These are phyloP conservation scores for Phytophthora quininea DNA, from an alignment of 352 stramenopile species.

Conservation along the genomic window DNA sequence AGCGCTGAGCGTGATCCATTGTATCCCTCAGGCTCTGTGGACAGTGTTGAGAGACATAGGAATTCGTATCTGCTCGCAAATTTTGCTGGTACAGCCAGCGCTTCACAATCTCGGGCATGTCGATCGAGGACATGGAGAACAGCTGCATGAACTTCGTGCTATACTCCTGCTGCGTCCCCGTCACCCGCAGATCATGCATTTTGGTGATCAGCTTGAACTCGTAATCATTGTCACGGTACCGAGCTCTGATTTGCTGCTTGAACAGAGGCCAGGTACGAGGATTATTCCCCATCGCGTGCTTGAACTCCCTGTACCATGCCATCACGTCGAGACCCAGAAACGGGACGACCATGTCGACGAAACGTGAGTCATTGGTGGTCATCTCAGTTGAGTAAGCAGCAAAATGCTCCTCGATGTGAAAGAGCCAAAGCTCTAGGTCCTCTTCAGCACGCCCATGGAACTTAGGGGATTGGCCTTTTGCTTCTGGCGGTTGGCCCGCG, in stretches of 20 bases:
- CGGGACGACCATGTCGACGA: slow-evolving; percentile 5
- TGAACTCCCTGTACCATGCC: slow-evolving; percentile 10
- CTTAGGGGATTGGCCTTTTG: slow-evolving; percentile 1
- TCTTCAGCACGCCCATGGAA: neutral
- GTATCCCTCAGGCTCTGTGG: slow-evolving; percentile 1
- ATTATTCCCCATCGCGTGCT: neutral
- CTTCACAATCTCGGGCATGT: slow-evolving; percentile 40
- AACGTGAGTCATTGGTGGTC: neutral
- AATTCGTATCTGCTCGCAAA: neutral
- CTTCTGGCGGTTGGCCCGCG: neutral
- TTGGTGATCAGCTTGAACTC: slow-evolving; percentile 7
- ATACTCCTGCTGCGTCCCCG: slow-evolving; percentile 2
- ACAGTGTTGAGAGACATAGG: slow-evolving; percentile 6
- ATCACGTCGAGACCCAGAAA: slow-evolving; percentile 2
- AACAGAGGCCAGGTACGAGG: neutral
- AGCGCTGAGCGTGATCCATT: slow-evolving; percentile 5
- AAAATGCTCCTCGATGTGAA: slow-evolving; percentile 5
- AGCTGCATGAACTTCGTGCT: slow-evolving; percentile 8
- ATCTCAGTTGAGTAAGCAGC: neutral
- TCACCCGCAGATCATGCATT: neutral
- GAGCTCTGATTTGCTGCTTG: slow-evolving; percentile 1
- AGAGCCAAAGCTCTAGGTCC: slow-evolving; percentile 9
- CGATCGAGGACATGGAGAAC: slow-evolving; percentile 22
- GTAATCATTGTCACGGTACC: slow-evolving; percentile 2
- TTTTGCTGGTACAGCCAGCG: slow-evolving; percentile 15